Conservation (phyloP, 2,329 filamentous ascomycete species). For the Penicillium sp. region DNA sequence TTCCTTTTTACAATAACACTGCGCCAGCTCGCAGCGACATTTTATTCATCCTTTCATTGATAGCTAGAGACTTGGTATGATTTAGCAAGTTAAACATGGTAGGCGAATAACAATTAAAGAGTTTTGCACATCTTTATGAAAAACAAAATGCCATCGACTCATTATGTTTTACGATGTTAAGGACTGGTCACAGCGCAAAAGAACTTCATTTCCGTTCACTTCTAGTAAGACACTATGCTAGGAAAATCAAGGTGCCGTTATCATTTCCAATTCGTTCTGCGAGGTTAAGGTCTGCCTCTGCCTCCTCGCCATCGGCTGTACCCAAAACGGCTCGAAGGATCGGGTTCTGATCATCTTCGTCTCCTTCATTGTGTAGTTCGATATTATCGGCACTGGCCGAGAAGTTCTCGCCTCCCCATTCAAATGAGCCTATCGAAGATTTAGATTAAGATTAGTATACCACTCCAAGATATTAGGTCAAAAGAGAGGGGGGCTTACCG, state of each 20-base stretch:
- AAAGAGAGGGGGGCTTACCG: slow-evolving; percentile 37
- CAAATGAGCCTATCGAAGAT: slow-evolving; percentile 42
- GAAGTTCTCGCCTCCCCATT: slow-evolving; percentile 55
- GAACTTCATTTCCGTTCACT: too few species aligned
- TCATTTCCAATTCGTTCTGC: slow-evolving; percentile 59
- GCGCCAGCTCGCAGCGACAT: too few species aligned
- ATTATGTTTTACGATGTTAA: too few species aligned
- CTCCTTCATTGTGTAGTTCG: slow-evolving; percentile 56
- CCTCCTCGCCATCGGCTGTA: slow-evolving; percentile 48
- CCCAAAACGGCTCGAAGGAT: slow-evolving; percentile 58
- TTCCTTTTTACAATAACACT: too few species aligned
- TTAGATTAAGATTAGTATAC: not conserved
- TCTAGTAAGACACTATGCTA: not conserved
- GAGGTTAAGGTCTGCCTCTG: slow-evolving; percentile 58
- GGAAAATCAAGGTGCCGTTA: slow-evolving; percentile 51
- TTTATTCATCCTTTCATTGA: too few species aligned
- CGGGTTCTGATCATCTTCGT: slow-evolving; percentile 46
- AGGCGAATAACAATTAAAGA: too few species aligned
- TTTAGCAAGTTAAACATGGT: too few species aligned
- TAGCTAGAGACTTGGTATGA: too few species aligned
- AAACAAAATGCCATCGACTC: too few species aligned
- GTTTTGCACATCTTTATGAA: too few species aligned
- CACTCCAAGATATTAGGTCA: not conserved
- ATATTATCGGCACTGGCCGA: slow-evolving; percentile 53
- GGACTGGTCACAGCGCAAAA: too few species aligned